Evolutionary conservation across 257 asterid genomes (phyloP).

Genomic region (Mitragyna speciosa): DNA sequence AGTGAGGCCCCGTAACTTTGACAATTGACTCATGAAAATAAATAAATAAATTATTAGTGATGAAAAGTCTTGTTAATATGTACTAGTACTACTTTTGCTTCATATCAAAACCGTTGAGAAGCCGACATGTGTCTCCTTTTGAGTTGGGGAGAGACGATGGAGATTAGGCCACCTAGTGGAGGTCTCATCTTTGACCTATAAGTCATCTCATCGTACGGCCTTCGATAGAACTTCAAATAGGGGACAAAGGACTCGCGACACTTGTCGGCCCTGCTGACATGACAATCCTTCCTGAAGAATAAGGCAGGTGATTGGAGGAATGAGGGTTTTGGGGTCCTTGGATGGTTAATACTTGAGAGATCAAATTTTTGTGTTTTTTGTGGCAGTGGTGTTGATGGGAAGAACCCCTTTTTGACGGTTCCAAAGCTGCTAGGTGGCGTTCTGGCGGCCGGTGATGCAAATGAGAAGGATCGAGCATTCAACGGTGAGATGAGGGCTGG

Average conservation of each 20-base stretch:
- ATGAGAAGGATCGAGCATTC: constrained; percentile 77
- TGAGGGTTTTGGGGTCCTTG: constrained; percentile 77
- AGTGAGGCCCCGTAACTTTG: constrained; percentile 11
- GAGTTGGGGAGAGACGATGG: constrained; percentile 74
- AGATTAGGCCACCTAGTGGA: constrained; percentile 79
- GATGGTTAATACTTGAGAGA: constrained; percentile 45
- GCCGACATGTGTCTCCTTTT: constrained; percentile 67
- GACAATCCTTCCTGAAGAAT: constrained; percentile 63
- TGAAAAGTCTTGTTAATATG: constrained; percentile 32
- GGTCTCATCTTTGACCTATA: constrained; percentile 91
- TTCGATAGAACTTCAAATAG: constrained; percentile 63
- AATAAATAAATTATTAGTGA: constrained; percentile 25
- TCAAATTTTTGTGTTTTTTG: constrained; percentile 63
- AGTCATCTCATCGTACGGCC: constrained; percentile 90
- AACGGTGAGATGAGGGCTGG: constrained; percentile 71
- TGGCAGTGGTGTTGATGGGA: constrained; percentile 96
- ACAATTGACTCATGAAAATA: constrained; percentile 21
- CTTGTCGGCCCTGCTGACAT: constrained; percentile 40
- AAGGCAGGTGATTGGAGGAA: constrained; percentile 80
- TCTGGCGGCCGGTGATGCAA: constrained; percentile 79
- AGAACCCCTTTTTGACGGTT: constrained; percentile 46
- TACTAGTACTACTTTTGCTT: constrained; percentile 18
- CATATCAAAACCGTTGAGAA: constrained; percentile 75
- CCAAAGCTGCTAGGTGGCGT: constrained; percentile 44
- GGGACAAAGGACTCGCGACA: constrained; percentile 59